These are phyloP conservation scores for Leishmania guyanensis DNA, from an alignment of 208 protist species.

Conservation along the genomic window DNA sequence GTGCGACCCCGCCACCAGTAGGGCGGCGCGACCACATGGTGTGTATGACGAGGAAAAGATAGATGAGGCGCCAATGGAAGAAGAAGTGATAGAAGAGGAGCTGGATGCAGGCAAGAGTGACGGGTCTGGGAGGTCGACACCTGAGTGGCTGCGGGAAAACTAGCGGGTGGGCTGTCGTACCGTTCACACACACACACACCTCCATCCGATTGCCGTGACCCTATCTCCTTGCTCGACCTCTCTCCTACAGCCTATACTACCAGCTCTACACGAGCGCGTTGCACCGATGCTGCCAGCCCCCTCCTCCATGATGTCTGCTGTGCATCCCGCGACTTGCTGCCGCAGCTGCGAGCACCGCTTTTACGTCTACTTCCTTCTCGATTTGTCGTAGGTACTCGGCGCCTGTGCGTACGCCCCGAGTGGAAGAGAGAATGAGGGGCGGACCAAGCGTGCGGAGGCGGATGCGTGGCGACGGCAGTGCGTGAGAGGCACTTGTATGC, in stretches of 20 bases:
- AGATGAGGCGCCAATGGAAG: conserved; percentile 3
- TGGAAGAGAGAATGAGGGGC: background rate
- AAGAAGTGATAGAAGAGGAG: conserved; percentile 17
- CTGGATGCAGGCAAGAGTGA: conserved; percentile 14
- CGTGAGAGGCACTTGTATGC: background rate
- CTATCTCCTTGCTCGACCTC: background rate
- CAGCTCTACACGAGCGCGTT: background rate
- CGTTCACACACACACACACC: background rate
- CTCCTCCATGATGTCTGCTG: background rate
- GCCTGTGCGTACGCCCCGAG: background rate
- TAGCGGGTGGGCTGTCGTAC: background rate
- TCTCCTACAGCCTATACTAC: background rate
- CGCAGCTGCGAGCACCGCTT: background rate
- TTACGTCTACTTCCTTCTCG: background rate
- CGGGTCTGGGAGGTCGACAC: conserved; percentile 39
- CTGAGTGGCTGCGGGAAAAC: conserved; percentile 38
- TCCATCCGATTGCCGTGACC: background rate
- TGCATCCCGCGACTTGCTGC: too few species aligned
- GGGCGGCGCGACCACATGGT: background rate
- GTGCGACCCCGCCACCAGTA: background rate
- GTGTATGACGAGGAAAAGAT: background rate
- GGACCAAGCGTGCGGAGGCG: background rate
- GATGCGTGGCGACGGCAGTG: background rate
- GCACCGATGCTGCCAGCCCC: background rate
- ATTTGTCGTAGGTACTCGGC: background rate